Conservation (phyloP, 2,329 filamentous ascomycete species). For the Diaporthe ilicicola region DNA sequence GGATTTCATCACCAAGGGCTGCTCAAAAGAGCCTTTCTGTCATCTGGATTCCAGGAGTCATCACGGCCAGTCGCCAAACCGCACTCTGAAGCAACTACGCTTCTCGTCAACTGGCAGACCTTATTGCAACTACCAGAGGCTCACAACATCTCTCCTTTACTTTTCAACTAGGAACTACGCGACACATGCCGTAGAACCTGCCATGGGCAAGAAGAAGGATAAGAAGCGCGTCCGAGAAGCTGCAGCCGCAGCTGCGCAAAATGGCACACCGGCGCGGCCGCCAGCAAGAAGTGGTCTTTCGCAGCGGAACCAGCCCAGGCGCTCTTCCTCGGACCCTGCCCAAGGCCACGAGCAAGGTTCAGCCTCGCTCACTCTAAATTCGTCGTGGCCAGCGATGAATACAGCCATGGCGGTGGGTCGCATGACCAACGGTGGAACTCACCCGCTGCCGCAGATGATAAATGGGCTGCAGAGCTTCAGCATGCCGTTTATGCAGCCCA, state of each 20-base stretch:
- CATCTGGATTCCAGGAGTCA: not conserved
- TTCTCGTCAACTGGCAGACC: not conserved
- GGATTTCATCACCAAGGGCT: not conserved
- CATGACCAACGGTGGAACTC: not conserved
- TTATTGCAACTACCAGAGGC: not conserved
- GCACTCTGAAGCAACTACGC: not conserved
- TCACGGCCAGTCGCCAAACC: not conserved
- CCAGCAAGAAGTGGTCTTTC: not conserved
- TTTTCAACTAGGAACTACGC: not conserved
- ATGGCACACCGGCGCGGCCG: not conserved
- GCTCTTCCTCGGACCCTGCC: not conserved
- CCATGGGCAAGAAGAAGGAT: conserved; percentile 22
- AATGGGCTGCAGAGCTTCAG: conserved; percentile 20
- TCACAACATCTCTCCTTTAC: not conserved
- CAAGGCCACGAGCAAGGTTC: not conserved
- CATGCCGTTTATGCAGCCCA: not conserved
- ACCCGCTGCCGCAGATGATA: conserved; percentile 10
- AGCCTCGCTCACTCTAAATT: not conserved
- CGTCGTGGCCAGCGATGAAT: not conserved
- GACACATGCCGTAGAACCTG: not conserved
- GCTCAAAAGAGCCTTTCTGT: not conserved
- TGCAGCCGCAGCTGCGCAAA: not conserved
- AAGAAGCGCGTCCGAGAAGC: conserved; percentile 16
- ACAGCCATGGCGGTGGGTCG: not conserved
- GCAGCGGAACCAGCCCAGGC: not conserved